phyloP scores from a whole-genome alignment of 73 alveolate species.

The Durusdinium trenchii region DNA sequence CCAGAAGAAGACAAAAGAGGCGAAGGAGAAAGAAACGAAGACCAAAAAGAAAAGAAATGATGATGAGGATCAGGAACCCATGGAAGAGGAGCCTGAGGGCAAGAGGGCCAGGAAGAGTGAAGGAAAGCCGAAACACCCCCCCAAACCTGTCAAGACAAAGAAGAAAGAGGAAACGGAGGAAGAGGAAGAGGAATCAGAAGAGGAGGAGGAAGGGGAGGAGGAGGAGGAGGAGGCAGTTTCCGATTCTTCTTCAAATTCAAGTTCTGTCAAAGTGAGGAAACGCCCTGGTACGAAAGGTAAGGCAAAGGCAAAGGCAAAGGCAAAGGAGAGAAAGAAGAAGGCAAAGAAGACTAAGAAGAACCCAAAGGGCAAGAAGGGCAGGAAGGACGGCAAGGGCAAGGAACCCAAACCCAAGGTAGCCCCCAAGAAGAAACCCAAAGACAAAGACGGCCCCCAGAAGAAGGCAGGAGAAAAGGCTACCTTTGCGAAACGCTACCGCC shows the following conservation, averaged over 20 bases:
- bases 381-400: neutral
- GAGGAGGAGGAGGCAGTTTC: too few relatives aligned
- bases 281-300: neutral
- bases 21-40: neutral
- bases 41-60: neutral
- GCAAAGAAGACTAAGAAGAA: neutral
- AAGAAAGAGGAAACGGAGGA: neutral
- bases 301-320: neutral
- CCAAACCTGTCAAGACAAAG: neutral
- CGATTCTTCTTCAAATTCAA: neutral
- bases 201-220: neutral
- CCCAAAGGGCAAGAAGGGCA: neutral
- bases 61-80: neutral
- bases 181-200: neutral
- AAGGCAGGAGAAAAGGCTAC: neutral
- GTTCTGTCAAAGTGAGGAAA: neutral
- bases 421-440: neutral
- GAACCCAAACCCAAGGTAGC: neutral
- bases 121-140: neutral
- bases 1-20: neutral
- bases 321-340: neutral
- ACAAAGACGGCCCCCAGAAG: neutral
- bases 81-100: neutral
- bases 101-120: neutral
- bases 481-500: neutral